phyloP scores from a whole-genome alignment of 1,284 basidiomycete genomes.

The Agaricales sp. region DNA sequence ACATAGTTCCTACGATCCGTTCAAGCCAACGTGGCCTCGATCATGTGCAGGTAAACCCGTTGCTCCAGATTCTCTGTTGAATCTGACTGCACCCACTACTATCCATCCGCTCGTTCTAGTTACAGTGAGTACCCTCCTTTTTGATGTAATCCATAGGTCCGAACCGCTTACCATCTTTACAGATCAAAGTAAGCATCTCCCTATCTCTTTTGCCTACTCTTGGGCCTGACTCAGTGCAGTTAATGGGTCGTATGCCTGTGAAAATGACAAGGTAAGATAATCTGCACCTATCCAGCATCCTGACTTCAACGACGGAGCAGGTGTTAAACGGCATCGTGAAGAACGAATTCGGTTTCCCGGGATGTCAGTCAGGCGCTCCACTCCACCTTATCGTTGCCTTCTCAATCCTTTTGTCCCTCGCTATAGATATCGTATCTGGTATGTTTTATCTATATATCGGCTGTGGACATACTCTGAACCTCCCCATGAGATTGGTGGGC shows the following conservation, averaged over 20 bases:
- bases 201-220: no score
- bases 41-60: conserved; percentile 54
- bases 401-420: background rate
- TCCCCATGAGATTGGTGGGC: background rate
- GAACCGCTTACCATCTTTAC: conserved; percentile 2
- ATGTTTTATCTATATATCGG: conserved; percentile 29
- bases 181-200: conserved; percentile 30
- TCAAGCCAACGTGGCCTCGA: conserved; percentile 52
- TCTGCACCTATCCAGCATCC: no score
- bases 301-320: no score
- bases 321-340: conserved; percentile 60
- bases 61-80: no score
- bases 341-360: conserved; percentile 64
- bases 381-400: background rate
- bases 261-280: conserved; percentile 43
- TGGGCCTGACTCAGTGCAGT: no score
- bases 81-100: background rate
- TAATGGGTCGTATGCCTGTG: conserved; percentile 59
- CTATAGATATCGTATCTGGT: conserved; percentile 42
- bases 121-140: conserved; percentile 33
- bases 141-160: background rate
- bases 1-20: conserved; percentile 48
- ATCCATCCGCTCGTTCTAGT: background rate
- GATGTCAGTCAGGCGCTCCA: conserved; percentile 31
- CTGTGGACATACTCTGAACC: background rate